Base-by-base conservation (phyloP, 2,329 filamentous ascomycete genomes). In the Aureobasidium sp. region DNA sequence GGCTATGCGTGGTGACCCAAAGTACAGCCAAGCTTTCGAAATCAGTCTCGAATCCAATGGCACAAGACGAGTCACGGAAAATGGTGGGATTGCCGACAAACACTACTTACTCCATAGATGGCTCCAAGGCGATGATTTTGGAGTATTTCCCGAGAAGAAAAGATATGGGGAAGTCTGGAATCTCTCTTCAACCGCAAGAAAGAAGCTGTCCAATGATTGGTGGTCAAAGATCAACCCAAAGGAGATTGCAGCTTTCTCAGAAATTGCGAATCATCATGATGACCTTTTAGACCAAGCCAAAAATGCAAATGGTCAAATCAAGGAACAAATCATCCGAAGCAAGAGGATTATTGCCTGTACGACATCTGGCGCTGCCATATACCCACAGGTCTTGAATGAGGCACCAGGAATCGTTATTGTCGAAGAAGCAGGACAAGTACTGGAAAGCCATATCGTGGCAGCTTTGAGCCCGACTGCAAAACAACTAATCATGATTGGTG, bases 401-500 rank as follows among this genome's bases (percentile, higher is more conserved):
- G 34, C 16, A 2, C 59, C 63, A 1, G 63, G 63, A 7, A 57
- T 65, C 16, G 30, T 65, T 2, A 25, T 65, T 1, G 56, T 62
- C 29, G 83, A 87, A 62, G 84, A 87, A 60, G 83, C 83, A 1
- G 84, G 77, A 0, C 83, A 86, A 58, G 79, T 87, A 0, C 69
- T 86, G 39, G 83, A 87, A 62, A 71, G 79, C 0, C 82, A 86
- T 55, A 68, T 78, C 2, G 60, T 86, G 1, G 79, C 79, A 0
- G 74, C 81, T 0, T 63, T 86, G 3, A 67, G 84, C 0, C 81
- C 81, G 0, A 74, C 74, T 0, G 63, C 84, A 0, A 74, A 86
- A 62, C 83, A 87, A 55, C 68, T 73, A 5, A 79, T 86, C 16
- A 71, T 81, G 12, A 93, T 98, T 37, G 93, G 93, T 66, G 93